Conservation (phyloP, 1,284 basidiomycete genomes). For the Coniferiporia sulphurascens region DNA sequence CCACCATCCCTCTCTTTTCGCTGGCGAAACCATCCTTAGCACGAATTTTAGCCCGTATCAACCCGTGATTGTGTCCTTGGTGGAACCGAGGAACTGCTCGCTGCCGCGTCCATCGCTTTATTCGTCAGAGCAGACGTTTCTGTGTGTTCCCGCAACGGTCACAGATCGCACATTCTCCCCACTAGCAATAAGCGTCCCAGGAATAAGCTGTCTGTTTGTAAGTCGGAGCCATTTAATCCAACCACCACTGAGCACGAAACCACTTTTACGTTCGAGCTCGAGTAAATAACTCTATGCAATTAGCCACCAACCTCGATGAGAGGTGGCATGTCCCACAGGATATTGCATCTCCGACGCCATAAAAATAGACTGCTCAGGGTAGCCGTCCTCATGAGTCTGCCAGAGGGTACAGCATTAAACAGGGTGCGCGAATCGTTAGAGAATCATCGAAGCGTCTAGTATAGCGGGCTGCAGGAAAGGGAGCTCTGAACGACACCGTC, state of each 20-base stretch:
- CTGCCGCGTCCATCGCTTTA: background rate
- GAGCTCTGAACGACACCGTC: background rate
- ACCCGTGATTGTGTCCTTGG: background rate
- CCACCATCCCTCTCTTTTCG: background rate
- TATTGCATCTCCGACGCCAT: constrained; percentile 8
- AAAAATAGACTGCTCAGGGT: background rate
- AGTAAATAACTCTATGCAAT: constrained; percentile 13
- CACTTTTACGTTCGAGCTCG: background rate
- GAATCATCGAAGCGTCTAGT: background rate
- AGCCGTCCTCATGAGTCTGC: background rate
- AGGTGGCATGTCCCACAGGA: constrained; percentile 8
- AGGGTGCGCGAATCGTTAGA: background rate
- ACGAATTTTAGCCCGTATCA: background rate
- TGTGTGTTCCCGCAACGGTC: background rate
- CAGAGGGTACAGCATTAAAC: background rate
- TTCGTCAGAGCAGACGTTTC: background rate
- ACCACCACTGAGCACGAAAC: background rate
- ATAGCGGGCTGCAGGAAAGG: background rate
- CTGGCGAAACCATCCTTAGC: background rate
- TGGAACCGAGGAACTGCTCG: background rate
- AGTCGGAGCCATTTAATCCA: background rate
- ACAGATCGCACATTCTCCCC: background rate
- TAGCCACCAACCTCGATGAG: background rate
- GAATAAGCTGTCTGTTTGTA: background rate
- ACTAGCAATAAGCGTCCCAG: background rate